Conservation (phyloP, 441 rosid species). For the Manihot esculenta region DNA sequence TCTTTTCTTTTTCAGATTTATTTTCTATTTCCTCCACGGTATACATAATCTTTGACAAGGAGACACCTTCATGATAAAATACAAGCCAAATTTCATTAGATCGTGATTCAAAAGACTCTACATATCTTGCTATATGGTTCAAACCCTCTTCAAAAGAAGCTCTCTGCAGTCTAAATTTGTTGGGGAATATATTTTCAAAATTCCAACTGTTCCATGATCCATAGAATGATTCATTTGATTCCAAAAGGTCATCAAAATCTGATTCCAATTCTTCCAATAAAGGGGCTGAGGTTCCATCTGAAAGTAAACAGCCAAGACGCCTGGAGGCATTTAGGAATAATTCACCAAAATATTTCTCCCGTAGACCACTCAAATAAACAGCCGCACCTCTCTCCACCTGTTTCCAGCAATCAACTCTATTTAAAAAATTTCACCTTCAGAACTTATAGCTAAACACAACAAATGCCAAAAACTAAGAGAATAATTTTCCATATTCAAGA, state of each 20-base stretch:
- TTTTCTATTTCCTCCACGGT: slow-evolving; percentile 64
- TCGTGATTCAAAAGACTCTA: slow-evolving; percentile 89
- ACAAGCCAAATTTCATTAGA: slow-evolving; percentile 96
- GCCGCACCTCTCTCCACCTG: slow-evolving; percentile 94
- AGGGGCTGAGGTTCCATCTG: slow-evolving; percentile 35
- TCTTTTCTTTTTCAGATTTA: slow-evolving; percentile 40
- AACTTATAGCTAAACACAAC: slow-evolving; percentile 12
- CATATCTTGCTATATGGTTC: slow-evolving; percentile 89
- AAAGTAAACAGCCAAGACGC: slow-evolving; percentile 43
- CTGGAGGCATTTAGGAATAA: slow-evolving; percentile 72
- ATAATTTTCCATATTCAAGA: neutral
- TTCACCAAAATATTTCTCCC: slow-evolving; percentile 97
- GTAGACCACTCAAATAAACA: slow-evolving; percentile 81
- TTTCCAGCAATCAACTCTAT: slow-evolving; percentile 22
- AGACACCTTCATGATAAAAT: slow-evolving; percentile 82
- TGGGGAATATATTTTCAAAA: slow-evolving; percentile 29
- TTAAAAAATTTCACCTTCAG: slow-evolving; percentile 3
- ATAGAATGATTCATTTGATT: slow-evolving; percentile 30
- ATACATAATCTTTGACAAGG: slow-evolving; percentile 86
- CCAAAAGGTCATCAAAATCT: slow-evolving; percentile 24
- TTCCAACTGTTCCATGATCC: slow-evolving; percentile 34
- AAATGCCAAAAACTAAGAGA: neutral
- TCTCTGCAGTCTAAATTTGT: slow-evolving; percentile 28
- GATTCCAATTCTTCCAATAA: slow-evolving; percentile 38
- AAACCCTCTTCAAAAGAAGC: slow-evolving; percentile 70